Evolutionary conservation across 768 basidiomycete species (phyloP).

Genomic region (Tricholoma flavovirens): DNA sequence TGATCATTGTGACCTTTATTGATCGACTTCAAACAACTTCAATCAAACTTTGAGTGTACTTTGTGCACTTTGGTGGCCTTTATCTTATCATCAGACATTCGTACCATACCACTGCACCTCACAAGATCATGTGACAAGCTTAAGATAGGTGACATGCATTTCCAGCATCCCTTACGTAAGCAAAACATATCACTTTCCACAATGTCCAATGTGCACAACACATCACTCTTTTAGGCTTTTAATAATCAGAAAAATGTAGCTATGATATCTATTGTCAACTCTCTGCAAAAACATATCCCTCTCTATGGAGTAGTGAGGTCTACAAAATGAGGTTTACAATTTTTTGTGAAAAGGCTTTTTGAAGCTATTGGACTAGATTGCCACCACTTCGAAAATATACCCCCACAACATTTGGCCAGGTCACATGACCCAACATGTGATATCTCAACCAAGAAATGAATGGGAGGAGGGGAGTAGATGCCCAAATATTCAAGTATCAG

Average conservation of each 20-base stretch:
- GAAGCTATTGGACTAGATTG: neutral
- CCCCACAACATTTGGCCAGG: neutral
- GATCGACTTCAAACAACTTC: no score
- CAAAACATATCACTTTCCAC: neutral
- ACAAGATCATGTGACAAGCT: no score
- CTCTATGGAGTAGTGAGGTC: neutral
- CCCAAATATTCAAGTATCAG: neutral
- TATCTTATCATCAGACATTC: no score
- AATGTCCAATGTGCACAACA: neutral
- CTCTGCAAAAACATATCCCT: neutral
- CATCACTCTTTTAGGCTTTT: neutral
- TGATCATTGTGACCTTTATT: no score
- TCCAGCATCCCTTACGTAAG: neutral
- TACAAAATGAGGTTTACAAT: neutral
- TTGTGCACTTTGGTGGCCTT: no score
- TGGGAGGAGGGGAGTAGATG: neutral
- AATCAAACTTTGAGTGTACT: no score
- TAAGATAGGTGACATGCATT: neutral
- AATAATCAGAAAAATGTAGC: neutral
- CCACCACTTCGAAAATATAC: neutral
- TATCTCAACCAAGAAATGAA: neutral
- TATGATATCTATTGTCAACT: neutral
- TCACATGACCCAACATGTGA: neutral
- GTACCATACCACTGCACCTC: no score
- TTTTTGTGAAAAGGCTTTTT: neutral